phyloP scores from a whole-genome alignment of 441 rosid species.

The Adansonia grandidieri region DNA sequence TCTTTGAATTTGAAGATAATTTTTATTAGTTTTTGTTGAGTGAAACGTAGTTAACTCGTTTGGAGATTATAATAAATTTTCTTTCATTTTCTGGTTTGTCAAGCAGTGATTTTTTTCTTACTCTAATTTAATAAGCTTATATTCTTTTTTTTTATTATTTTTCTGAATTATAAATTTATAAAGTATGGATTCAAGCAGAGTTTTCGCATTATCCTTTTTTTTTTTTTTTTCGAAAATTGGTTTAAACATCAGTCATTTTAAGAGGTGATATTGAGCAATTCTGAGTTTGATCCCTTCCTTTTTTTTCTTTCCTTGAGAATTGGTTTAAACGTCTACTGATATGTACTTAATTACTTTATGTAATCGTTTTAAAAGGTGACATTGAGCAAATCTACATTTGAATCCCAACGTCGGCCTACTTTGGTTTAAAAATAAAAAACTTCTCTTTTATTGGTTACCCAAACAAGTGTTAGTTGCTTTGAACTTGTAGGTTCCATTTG shows the following conservation, averaged over 20 bases:
- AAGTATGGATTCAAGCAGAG: background rate
- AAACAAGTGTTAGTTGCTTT: background rate
- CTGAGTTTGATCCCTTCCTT: background rate
- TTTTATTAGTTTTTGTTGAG: background rate
- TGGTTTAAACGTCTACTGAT: background rate
- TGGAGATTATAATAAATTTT: background rate
- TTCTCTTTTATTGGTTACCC: background rate
- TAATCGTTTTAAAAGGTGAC: no score
- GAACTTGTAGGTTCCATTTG: background rate
- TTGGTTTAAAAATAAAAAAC: no score
- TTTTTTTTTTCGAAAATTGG: background rate
- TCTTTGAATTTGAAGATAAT: background rate
- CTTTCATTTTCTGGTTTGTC: background rate
- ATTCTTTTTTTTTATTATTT: background rate
- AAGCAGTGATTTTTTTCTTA: background rate
- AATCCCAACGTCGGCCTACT: background rate
- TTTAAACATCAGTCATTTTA: background rate
- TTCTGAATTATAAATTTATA: background rate
- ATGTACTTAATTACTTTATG: no score
- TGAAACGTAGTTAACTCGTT: background rate
- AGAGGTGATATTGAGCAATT: background rate
- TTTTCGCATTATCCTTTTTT: conserved; percentile 1
- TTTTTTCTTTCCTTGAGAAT: background rate
- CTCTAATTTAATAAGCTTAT: background rate
- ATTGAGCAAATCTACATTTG: background rate